Conservation (phyloP, 345 rosid species). For the Salix udensis region DNA sequence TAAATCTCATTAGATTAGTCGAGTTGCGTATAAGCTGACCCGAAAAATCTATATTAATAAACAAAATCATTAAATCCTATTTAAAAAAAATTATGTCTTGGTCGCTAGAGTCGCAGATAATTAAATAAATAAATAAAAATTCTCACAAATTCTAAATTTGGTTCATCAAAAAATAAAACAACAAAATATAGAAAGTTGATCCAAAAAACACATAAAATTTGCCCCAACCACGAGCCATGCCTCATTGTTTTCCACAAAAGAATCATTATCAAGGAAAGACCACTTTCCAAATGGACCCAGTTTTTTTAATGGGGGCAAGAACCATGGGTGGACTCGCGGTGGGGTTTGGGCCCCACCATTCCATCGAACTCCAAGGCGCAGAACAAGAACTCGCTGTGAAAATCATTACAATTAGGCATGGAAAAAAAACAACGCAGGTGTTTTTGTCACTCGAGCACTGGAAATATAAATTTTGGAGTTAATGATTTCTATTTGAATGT, state of each 20-base stretch:
- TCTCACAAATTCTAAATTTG: too few species aligned
- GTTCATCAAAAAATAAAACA: neutral
- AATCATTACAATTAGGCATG: neutral
- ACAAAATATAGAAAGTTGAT: neutral
- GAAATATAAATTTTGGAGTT: too few species aligned
- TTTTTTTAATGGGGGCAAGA: neutral
- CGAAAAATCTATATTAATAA: too few species aligned
- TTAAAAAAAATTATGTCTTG: fast-evolving
- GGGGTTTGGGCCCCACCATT: neutral
- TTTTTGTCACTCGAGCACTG: too few species aligned
- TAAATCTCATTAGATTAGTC: fast-evolving
- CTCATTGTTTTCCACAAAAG: neutral
- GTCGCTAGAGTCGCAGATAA: too few species aligned
- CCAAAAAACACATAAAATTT: neutral
- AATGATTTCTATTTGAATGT: too few species aligned
- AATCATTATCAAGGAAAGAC: neutral
- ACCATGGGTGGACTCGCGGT: neutral
- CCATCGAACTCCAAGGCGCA: neutral
- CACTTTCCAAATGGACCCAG: neutral
- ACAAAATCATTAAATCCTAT: too few species aligned
- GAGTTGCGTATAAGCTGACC: fast-evolving
- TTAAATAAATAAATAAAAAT: too few species aligned
- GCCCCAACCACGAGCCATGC: neutral
- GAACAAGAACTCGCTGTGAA: neutral
- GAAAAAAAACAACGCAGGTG: too few species aligned